Evolutionary conservation across 768 basidiomycete species (phyloP), one percentile per base, ranked within the genome.

Genomic region (Dentipellis sp.): DNA sequence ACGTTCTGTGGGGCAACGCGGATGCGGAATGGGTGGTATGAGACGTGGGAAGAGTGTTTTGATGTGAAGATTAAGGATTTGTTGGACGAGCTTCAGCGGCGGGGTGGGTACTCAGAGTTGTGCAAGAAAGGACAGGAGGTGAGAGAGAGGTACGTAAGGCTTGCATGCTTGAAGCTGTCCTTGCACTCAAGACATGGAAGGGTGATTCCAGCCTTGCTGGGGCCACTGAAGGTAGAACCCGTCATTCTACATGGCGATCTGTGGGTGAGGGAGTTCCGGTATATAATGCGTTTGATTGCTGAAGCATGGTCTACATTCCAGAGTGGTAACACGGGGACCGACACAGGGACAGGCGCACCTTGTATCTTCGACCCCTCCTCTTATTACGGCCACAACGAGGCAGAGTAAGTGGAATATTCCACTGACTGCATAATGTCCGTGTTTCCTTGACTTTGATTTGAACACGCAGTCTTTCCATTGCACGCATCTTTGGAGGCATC

Each of bases 401-500:
- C 84, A 12, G 89, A 91, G 89, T 91, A 62, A 69, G 81, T 68
- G 6, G 29, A 3, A 34, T 46, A 19, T 10, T 12, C 22, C 2
- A 45, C 42, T n/a, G 42, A 29, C 29, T 45, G 16, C 16, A 10
- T 8, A 2, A 14, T 19, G 2, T 19, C 9, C 17, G n/a, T 36
- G n/a, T 51, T 21, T 39, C 47, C 3, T 17, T 14, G 42, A 46
- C n/a, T 42, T 52, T 34, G 54, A 53, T 42, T 52, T 34, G 54
- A 53, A 19, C 22, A 37, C 38, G 17, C 57, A 89, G 88, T 59
- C 77, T 91, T 42, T 82, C 85, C 0, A 88, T 91, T 46, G 81
- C 81, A n/a, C 75, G 84, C 42, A 86, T 91, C 22, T 91, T 91
- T 60, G 88, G 88, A 2, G 88, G 89, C 4, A 80, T 91, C 58